Conservation (phyloP, 805 yeast species). For the Ogataea pilisensis region DNA sequence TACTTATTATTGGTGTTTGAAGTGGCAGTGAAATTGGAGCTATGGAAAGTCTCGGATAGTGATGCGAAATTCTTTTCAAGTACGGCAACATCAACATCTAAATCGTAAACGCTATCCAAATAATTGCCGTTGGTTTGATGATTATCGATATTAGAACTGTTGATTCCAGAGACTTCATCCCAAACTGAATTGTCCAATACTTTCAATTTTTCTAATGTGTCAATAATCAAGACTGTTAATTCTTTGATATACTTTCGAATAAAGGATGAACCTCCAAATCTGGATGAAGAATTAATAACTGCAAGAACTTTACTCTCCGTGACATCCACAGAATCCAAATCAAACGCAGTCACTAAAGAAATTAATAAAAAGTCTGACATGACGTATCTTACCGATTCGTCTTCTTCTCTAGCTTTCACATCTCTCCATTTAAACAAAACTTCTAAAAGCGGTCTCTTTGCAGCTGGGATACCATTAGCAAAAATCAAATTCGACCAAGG, state of each 20-base stretch:
- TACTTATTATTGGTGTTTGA: background rate
- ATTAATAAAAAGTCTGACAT: slow-evolving; percentile 79
- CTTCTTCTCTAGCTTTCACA: slow-evolving; percentile 61
- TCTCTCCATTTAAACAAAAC: slow-evolving; percentile 84
- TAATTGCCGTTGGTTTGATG: slow-evolving; percentile 17
- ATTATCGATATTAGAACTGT: slow-evolving; percentile 14
- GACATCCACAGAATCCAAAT: slow-evolving; percentile 44
- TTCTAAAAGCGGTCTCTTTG: slow-evolving; percentile 52
- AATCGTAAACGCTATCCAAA: slow-evolving; percentile 15
- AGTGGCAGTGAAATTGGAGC: background rate
- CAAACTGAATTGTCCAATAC: slow-evolving; percentile 35
- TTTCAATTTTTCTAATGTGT: slow-evolving; percentile 32
- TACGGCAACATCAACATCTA: slow-evolving; percentile 21
- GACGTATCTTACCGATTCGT: slow-evolving; percentile 79
- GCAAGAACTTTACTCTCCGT: slow-evolving; percentile 51
- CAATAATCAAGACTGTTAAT: slow-evolving; percentile 54
- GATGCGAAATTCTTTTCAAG: slow-evolving; percentile 20
- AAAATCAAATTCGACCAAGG: slow-evolving; percentile 64
- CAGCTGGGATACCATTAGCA: slow-evolving; percentile 59
- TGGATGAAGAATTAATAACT: slow-evolving; percentile 41
- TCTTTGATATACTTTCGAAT: slow-evolving; percentile 54
- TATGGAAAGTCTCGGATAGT: slow-evolving; percentile 9
- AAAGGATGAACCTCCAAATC: slow-evolving; percentile 35
- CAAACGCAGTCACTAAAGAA: slow-evolving; percentile 39
- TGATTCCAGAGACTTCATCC: slow-evolving; percentile 27